Evolutionary conservation across 148 eudicot species (phyloP).

Genomic region (Rhododendron simsii): DNA sequence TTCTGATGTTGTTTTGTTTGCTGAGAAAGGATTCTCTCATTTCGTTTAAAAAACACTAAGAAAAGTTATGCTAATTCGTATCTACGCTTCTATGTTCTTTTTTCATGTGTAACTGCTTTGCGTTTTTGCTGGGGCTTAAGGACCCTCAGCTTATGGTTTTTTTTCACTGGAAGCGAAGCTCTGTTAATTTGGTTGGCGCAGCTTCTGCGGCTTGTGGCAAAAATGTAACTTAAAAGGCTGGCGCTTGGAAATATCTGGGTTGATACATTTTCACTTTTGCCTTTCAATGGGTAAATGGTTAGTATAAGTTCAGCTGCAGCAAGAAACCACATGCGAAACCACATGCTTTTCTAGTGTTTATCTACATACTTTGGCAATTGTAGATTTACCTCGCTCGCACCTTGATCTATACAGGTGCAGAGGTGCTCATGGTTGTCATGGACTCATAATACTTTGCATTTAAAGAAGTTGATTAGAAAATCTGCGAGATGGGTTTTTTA

Average conservation of each 20-base stretch:
- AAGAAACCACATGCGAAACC: not conserved
- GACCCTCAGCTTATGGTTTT: not conserved
- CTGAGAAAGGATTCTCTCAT: not conserved
- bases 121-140: not conserved
- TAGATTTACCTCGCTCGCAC: not conserved
- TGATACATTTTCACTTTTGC: not conserved
- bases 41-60: not conserved
- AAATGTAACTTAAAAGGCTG: not conserved
- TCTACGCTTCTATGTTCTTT: not conserved
- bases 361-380: not conserved
- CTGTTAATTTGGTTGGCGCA: not conserved
- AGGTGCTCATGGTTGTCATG: too few species aligned
- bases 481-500: not conserved
- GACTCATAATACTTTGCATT: not conserved
- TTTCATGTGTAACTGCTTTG: not conserved
- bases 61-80: not conserved
- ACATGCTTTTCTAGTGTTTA: not conserved
- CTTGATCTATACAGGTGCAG: not conserved
- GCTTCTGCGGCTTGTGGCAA: not conserved
- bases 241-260: not conserved
- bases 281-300: not conserved
- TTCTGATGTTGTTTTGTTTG: not conserved
- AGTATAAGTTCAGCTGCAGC: not conserved
- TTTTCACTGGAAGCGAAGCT: not conserved
- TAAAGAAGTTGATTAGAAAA: not conserved